Base-by-base conservation (phyloP, 2,329 filamentous ascomycete genomes). In the Lachnellula hyalina region DNA sequence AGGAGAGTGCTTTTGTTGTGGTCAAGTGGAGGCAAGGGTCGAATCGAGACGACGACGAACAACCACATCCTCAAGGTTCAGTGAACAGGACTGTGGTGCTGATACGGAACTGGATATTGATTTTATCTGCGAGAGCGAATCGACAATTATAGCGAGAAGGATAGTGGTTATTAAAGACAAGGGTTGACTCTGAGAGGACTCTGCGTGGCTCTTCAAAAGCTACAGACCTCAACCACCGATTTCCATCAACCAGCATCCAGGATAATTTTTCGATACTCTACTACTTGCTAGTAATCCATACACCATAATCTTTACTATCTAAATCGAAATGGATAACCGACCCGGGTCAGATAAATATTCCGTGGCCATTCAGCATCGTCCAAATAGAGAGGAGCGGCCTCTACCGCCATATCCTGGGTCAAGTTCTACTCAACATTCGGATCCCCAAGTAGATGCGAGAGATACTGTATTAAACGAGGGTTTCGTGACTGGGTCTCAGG, bases 361-460 rank as follows among this genome's bases (percentile, higher is more conserved):
- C 42, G 11, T 17, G 8, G 51, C 51, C 32, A 12, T 28, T 7
- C 28, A 42, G 11, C 36, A 25, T 28, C 42, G 21, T 19, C 23
- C 23, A 17, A 35, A 48, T 14, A 47, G 21, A 38, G 21, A 48
- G 14, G 54, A 53, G 23, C 47, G 51, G 5, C 54, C 54, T 53
- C 36, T 56, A 9, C 54, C 54, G 23, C 44, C 44, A 32, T 47
- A 34, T 23, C 44, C 44, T 6, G 23, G 21, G 14, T 32, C 23
- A 17, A 21, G 21, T 17, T 23, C 41, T 35, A 25, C 54, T 32
- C 34, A 46, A 19, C 50, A 34, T n/a, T 44, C 47, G 42, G 8
- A 35, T 4, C 17, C 23, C 3, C 19, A 38, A 38, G 35, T 11
- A 14, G 47, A 48, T 12, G 32, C 42, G 17, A 48, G 23, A 7